Conservation (phyloP, 2,329 filamentous ascomycete genomes). For the Curvularia eragrostidis region DNA sequence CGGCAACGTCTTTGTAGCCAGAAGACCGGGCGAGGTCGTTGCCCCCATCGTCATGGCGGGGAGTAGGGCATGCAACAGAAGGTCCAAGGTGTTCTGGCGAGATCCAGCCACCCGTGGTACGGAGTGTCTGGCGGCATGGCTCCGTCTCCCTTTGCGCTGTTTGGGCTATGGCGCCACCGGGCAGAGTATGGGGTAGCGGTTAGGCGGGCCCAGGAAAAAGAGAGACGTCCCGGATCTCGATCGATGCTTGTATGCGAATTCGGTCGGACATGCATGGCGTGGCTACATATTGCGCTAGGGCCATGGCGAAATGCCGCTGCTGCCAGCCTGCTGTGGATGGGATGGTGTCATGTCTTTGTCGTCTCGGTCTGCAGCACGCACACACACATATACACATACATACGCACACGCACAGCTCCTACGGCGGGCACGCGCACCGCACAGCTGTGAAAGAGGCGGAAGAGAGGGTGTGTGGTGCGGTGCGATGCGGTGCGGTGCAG, state of each 20-base stretch:
- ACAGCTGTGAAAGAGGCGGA: background rate
- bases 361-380: constrained; percentile 3
- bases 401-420: background rate
- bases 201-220: too few species aligned
- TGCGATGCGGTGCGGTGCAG: background rate
- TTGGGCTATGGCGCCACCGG: constrained; percentile 1
- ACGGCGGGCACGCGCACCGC: constrained; percentile 4
- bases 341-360: constrained; percentile 15
- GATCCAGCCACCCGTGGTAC: background rate
- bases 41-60: constrained; percentile 1
- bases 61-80: background rate
- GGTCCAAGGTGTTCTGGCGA: background rate
- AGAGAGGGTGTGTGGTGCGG: background rate
- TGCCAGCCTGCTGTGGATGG: background rate
- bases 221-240: constrained; percentile 19
- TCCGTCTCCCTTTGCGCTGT: background rate
- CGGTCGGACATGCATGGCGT: background rate
- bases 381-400: background rate
- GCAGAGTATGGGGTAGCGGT: constrained; percentile 5
- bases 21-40: background rate
- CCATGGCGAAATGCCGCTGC: constrained; percentile 3
- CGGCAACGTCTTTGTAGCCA: background rate
- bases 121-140: background rate
- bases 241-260: constrained; percentile 1
- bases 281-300: background rate